Conservation (phyloP, 2,329 filamentous ascomycete genomes). For the Pseudocercospora macadamiae region DNA sequence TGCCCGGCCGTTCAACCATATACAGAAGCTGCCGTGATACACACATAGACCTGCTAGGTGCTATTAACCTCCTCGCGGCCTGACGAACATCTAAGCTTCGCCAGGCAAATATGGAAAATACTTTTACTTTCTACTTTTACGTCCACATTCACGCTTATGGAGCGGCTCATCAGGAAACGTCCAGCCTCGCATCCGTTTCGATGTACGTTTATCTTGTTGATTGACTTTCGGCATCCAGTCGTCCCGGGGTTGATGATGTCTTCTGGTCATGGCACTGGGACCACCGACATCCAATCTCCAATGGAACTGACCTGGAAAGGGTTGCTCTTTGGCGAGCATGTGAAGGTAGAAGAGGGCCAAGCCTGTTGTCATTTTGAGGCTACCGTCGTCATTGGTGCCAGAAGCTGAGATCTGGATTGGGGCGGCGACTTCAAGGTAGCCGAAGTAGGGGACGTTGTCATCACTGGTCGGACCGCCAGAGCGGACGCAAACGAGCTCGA, state of each 20-base stretch:
- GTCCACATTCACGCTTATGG: slow-evolving; percentile 71
- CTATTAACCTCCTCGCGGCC: slow-evolving; percentile 20
- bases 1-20: neutral
- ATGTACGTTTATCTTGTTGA: slow-evolving; percentile 73
- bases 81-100: neutral
- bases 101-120: neutral
- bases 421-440: slow-evolving; percentile 75
- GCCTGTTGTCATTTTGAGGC: slow-evolving; percentile 66
- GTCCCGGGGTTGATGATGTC: slow-evolving; percentile 71
- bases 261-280: slow-evolving; percentile 70
- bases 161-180: slow-evolving; percentile 74
- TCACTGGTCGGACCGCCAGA: slow-evolving; percentile 60
- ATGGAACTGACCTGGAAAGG: slow-evolving; percentile 59
- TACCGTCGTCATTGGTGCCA: slow-evolving; percentile 40
- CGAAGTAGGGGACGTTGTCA: slow-evolving; percentile 72
- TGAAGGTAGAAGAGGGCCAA: slow-evolving; percentile 79
- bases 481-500: slow-evolving; percentile 88
- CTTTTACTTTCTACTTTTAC: slow-evolving; percentile 40
- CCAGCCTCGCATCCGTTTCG: slow-evolving; percentile 74
- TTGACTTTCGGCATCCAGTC: slow-evolving; percentile 75
- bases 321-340: slow-evolving; percentile 67
- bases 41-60: slow-evolving; percentile 23
- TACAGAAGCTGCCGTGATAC: slow-evolving; percentile 4
- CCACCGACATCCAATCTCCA: slow-evolving; percentile 76
- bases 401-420: slow-evolving; percentile 54